Evolutionary conservation across 1,139 yeast species (phyloP).

Genomic region (Arxiozyma slooffiae): DNA sequence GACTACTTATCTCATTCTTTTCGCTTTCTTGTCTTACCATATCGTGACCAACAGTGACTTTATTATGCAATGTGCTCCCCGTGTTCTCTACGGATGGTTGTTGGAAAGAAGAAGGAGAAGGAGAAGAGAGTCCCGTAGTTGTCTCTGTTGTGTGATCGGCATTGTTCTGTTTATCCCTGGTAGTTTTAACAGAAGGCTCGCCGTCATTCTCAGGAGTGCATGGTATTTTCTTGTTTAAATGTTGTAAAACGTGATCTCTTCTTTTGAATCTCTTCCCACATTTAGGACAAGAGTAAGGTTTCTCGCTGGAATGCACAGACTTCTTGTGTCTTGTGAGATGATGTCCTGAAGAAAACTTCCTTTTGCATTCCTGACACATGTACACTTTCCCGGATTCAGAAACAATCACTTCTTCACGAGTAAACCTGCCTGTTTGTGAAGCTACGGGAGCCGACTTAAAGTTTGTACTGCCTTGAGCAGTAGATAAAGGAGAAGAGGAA

Average conservation of each 20-base stretch:
- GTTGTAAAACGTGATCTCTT: constrained; percentile 32
- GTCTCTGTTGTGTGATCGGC: background rate
- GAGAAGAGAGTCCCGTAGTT: background rate
- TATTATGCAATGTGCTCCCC: background rate
- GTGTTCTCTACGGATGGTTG: background rate
- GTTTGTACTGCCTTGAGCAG: too few species aligned
- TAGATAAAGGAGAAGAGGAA: too few species aligned
- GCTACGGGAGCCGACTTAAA: constrained; percentile 6
- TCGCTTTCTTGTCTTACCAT: background rate
- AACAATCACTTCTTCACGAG: constrained; percentile 26
- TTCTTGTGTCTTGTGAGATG: constrained; percentile 32
- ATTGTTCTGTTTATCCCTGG: background rate
- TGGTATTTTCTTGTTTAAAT: constrained; percentile 31
- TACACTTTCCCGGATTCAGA: constrained; percentile 30
- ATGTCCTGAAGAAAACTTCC: constrained; percentile 32
- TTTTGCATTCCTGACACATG: constrained; percentile 30
- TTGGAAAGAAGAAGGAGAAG: background rate
- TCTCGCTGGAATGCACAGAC: constrained; percentile 32
- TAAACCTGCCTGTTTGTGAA: constrained; percentile 18
- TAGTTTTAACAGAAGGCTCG: background rate
- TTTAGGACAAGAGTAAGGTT: constrained; percentile 32
- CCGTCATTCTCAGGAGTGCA: constrained; percentile 18
- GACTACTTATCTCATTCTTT: constrained; percentile 1
- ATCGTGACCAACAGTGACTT: background rate
- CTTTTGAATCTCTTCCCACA: constrained; percentile 33